Base-by-base conservation (phyloP, 495 filamentous ascomycete genomes). In the Cercophora samala region DNA sequence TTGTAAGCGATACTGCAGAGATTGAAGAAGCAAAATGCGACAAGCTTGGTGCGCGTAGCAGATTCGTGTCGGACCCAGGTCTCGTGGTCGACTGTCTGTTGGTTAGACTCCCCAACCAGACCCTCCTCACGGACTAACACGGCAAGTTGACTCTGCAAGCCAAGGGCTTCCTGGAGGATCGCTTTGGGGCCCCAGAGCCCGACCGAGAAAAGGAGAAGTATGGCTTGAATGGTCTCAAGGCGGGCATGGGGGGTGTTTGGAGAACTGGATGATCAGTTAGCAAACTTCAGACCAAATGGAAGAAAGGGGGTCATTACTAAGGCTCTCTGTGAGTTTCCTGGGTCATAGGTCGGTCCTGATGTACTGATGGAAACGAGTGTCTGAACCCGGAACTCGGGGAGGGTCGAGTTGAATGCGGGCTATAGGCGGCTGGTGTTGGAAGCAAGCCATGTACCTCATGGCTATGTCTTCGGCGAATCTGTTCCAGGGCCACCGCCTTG, bases 1-100 rank as follows among this genome's bases (percentile, higher is more conserved):
- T 87, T 84, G 71, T 85, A 88, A 1, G 82, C 81, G 25, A 87
- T 84, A 68, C 81, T 85, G 64, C 85, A 83, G 8, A 88, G 73
- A 68, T 87, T 87, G 58, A 86, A 85, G 74, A 87, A 88, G 67
- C 81, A 84, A 67, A 83, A 87, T 4, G 81, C 79, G 25, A 86
- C 80, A n/a, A 83, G 82, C 62, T 86, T 87, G 0, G 85, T 87
- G 15, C 86, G 78, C 25, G 82, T 84, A 3, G 78, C 76, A 1
- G 80, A 75, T 70, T 88, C 86, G 26, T 81, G 73, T 8, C 77
- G 77, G 22, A 87, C 77, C 85, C 89, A 91, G 5, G 85, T 81
- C 55, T 86, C 85, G 78, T 89, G 87, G 59, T 84, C 79, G 6
- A 19, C 70, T 1, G 65, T 72, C 25, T 76, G 76, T 64, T 78